Conservation (phyloP, 108 stramenopile species). For the Chaetoceros muelleri region DNA sequence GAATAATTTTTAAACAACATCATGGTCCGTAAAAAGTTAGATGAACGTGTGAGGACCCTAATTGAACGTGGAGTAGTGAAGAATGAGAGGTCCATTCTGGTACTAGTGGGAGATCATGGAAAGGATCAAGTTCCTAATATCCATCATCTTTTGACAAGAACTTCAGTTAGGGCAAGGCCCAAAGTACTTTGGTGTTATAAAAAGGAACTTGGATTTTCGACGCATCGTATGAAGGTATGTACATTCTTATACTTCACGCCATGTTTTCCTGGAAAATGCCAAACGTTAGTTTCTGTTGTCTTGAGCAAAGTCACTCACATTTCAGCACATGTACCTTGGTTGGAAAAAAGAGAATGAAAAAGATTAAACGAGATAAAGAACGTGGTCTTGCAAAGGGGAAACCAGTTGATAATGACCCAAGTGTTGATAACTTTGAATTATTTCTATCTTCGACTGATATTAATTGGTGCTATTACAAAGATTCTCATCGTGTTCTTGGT, state of each 20-base stretch:
- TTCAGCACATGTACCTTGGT: conserved; percentile 9
- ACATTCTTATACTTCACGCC: not conserved
- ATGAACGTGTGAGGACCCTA: conserved; percentile 90
- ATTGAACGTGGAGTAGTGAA: conserved; percentile 79
- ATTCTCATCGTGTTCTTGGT: conserved; percentile 92
- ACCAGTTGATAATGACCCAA: conserved; percentile 18
- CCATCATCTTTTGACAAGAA: conserved; percentile 82
- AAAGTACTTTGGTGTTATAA: conserved; percentile 99
- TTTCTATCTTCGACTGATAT: conserved; percentile 92
- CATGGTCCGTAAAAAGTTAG: conserved; percentile 98
- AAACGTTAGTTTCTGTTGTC: not conserved
- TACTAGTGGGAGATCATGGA: conserved; percentile 97
- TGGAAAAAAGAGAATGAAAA: conserved; percentile 79
- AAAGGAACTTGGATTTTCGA: conserved; percentile 97
- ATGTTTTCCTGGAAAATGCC: too few relatives aligned
- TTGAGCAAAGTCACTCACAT: not conserved
- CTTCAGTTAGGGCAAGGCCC: conserved; percentile 69
- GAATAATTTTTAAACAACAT: too few relatives aligned
- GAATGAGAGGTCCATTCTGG: conserved; percentile 81
- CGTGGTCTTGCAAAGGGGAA: conserved; percentile 45
- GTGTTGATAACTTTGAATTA: conserved; percentile 93
- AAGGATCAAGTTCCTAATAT: conserved; percentile 98
- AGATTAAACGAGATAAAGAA: conserved; percentile 86
- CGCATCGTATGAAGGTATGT: conserved; percentile 52
- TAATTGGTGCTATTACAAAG: conserved; percentile 98